These are phyloP conservation scores for Castanospermum australe DNA, from an alignment of 306 rosid genomes.

Conservation along the genomic window DNA sequence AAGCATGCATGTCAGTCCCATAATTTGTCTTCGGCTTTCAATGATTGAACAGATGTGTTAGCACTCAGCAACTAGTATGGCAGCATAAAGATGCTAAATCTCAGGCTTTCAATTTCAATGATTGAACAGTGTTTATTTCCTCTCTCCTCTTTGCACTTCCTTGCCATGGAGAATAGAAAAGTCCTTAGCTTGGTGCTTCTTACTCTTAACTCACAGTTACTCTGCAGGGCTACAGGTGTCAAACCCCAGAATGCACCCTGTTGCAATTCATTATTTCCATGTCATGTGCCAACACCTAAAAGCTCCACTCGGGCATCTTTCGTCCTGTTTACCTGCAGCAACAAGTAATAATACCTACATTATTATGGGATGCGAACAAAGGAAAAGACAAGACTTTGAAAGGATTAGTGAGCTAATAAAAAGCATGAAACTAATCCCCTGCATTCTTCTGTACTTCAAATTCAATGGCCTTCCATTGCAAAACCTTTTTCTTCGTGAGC, in stretches of 20 bases:
- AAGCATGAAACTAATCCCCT: background rate
- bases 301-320: too few relatives aligned
- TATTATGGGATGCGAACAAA: too few relatives aligned
- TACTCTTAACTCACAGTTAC: background rate
- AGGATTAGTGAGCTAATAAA: background rate
- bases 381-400: too few relatives aligned
- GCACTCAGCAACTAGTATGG: background rate
- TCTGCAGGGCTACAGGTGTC: background rate
- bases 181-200: background rate
- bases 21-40: background rate
- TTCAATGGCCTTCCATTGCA: too few relatives aligned
- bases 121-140: background rate
- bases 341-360: too few relatives aligned
- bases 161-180: background rate
- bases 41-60: background rate
- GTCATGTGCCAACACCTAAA: too few relatives aligned
- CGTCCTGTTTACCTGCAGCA: too few relatives aligned
- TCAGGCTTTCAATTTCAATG: background rate
- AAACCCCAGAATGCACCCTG: background rate
- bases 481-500: too few relatives aligned
- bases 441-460: too few relatives aligned
- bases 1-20: background rate
- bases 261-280: background rate
- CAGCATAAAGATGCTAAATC: background rate
- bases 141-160: background rate